Conservation (phyloP, 495 filamentous ascomycete genomes). For the Penicillium canariense region DNA sequence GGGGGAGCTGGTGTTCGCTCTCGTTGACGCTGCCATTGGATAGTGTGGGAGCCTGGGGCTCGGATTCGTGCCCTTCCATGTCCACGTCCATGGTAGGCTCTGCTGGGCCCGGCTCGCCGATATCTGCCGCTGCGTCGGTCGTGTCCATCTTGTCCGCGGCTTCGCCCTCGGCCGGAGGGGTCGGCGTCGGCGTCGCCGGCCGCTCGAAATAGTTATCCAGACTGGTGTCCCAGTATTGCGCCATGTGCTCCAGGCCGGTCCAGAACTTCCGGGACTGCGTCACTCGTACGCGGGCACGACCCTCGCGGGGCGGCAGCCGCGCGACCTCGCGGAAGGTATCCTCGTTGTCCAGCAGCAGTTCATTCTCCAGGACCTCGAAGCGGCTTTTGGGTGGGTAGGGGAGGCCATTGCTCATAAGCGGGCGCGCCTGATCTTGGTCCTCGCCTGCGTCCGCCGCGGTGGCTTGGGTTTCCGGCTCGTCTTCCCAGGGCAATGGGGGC, state of each 20-base stretch:
- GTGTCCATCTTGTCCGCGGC: slow-evolving; percentile 16
- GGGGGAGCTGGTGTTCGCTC: neutral
- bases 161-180: slow-evolving; percentile 15
- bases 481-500: slow-evolving; percentile 49
- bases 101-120: slow-evolving; percentile 5
- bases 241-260: slow-evolving; percentile 55
- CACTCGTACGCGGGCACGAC: slow-evolving; percentile 44
- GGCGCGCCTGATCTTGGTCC: slow-evolving; percentile 23
- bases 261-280: slow-evolving; percentile 61
- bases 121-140: slow-evolving; percentile 7
- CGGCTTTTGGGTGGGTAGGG: slow-evolving; percentile 46
- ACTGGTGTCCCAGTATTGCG: slow-evolving; percentile 64
- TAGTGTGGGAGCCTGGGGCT: neutral
- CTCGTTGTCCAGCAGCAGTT: slow-evolving; percentile 56
- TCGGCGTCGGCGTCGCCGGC: slow-evolving; percentile 29
- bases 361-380: slow-evolving; percentile 47
- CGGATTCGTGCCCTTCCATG: slow-evolving; percentile 27
- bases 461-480: slow-evolving; percentile 13
- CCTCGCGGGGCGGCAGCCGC: slow-evolving; percentile 40
- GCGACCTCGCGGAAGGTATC: slow-evolving; percentile 53
- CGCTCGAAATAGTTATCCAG: slow-evolving; percentile 53
- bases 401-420: slow-evolving; percentile 50
- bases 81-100: slow-evolving; percentile 39
- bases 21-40: slow-evolving; percentile 1
- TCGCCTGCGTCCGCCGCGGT: slow-evolving; percentile 11